Conservation (phyloP, 2,329 filamentous ascomycete genomes). For the Penicillium frequentans region DNA sequence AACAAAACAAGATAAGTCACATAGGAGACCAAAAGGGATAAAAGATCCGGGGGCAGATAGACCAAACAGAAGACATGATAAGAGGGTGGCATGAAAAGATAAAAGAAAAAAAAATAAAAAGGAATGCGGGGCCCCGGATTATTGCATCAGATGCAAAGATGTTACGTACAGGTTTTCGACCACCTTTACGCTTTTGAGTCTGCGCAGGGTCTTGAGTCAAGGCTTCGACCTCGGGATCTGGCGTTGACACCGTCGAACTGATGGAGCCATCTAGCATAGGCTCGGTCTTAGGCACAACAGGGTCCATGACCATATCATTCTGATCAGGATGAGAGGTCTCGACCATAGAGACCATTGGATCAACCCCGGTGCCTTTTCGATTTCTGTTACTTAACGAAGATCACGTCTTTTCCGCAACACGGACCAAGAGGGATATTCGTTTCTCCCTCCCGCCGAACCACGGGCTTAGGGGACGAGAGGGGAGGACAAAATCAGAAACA, state of each 20-base stretch:
- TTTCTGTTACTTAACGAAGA: constrained; percentile 7
- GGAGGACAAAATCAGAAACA: constrained; percentile 12
- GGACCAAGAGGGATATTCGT: constrained; percentile 6
- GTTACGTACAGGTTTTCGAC: constrained; percentile 84
- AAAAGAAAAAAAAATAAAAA: constrained; percentile 8
- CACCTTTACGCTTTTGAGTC: constrained; percentile 89
- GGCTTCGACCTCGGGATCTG: constrained; percentile 44
- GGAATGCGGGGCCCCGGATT: constrained; percentile 35
- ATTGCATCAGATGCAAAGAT: constrained; percentile 12
- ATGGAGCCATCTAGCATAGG: constrained; percentile 43
- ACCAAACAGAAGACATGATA: background rate
- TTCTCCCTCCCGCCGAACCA: constrained; percentile 16
- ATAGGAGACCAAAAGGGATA: background rate
- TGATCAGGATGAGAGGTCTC: constrained; percentile 39
- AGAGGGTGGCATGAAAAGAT: background rate
- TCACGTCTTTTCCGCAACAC: constrained; percentile 3
- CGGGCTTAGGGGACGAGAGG: constrained; percentile 7
- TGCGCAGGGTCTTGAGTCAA: constrained; percentile 45
- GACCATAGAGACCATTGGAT: constrained; percentile 47
- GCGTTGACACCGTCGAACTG: constrained; percentile 48
- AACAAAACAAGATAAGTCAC: background rate
- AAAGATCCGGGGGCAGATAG: background rate
- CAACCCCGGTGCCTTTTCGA: background rate
- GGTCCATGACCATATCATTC: constrained; percentile 43
- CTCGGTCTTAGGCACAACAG: constrained; percentile 45